Base-by-base conservation (phyloP, 2,329 filamentous ascomycete genomes). In the Beauveria caledonica region DNA sequence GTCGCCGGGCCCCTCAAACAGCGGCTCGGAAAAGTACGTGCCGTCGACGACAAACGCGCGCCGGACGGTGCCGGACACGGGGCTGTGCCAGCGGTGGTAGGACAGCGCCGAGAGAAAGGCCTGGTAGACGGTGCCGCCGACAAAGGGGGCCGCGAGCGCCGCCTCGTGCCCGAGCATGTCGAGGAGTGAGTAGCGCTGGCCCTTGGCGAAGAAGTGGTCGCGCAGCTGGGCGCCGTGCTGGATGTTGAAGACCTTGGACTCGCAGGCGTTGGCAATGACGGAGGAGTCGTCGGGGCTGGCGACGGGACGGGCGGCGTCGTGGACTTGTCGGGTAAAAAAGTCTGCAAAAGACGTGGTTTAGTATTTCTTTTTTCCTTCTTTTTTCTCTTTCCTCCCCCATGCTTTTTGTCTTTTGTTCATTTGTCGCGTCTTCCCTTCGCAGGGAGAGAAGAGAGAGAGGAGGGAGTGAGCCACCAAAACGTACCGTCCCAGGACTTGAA, bases 31-130 rank as follows among this genome's bases (percentile, higher is more conserved):
- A 66, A 86, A 90, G 71, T 89, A 90, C 0, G 86, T 87, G 1
- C 87, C 87, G 27, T 84, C 79, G 4, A 81, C 69, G 1, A 86
- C 76, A 61, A 81, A 85, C 0, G 81, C 80, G 58, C 83, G 82
- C 48, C 77, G 74, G n/a, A 90, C 73, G 5, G 70, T 84, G 0
- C 87, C 87, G 4, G 76, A 80, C 0, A 90, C 80, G n/a, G 87
- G 87, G 0, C 82, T 70, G 72, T 90, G 86, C 87, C 87, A 90
- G 33, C 87, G 80, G 71, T 90, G 87, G 70, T 90, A 90, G 48
- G 81, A 86, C 58, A 88, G 72, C 0, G 86, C 83, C 5, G 80
- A 86, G 3, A 90, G 74, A 68, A 88, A 90, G 0, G 86, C 87
- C 67, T 90, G 87, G 71, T 89, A 90, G 33, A 90, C 76, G 0